Percentiles rank a stretch among this genome's conserved stretches.
Conservation (phyloP, 257 asterid species). For the Solanum rostratum region DNA sequence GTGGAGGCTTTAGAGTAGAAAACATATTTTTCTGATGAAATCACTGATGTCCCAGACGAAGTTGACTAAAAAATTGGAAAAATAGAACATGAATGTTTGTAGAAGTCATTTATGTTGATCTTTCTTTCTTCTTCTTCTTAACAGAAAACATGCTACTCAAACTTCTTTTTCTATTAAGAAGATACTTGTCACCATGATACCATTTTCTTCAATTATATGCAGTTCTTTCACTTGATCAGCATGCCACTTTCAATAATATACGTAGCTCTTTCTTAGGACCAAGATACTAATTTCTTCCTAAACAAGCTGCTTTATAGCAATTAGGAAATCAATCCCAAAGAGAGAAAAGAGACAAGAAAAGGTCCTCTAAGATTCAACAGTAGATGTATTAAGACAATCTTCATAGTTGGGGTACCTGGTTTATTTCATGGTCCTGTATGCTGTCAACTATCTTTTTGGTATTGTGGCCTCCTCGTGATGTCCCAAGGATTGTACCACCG, state of each 20-base stretch:
- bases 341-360: neutral
- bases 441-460: conserved; percentile 88
- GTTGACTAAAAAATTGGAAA: neutral
- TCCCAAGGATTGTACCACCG: conserved; percentile 90
- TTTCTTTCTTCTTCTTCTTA: neutral
- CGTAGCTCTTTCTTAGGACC: neutral
- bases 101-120: neutral
- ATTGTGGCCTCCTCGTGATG: conserved; percentile 98
- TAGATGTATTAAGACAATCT: conserved; percentile 1
- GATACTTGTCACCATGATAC: neutral
- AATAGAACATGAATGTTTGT: neutral
- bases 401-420: conserved; percentile 49
- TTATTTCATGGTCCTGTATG: conserved; percentile 94
- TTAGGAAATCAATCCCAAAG: neutral
- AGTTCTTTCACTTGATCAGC: neutral
- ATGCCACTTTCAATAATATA: neutral
- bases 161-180: neutral
- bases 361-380: neutral
- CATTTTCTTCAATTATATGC: neutral
- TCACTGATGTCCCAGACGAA: neutral
- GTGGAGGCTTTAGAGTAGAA: neutral
- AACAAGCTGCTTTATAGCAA: neutral
- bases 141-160: neutral
- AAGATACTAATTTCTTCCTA: neutral
- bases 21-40: neutral